Evolutionary conservation across 495 filamentous ascomycete species (phyloP), one percentile per base, ranked within the genome.

Genomic region (Melanomma pulvis-pyrius): DNA sequence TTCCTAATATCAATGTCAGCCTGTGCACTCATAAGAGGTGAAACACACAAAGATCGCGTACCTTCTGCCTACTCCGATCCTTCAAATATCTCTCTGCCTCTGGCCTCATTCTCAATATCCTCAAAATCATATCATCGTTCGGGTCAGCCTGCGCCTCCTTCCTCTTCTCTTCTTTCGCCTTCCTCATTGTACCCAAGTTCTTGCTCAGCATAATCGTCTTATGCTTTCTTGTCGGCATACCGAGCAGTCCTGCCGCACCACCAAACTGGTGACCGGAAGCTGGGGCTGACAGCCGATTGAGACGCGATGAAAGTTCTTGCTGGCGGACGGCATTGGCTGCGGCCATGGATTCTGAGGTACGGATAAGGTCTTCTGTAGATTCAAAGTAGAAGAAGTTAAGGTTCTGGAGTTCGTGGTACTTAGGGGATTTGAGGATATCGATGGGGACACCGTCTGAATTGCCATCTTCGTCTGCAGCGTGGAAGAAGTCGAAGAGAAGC

Each of bases 331-430:
- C 89, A 9, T 88, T 92, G 30, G 91, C 92, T 0, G 91, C 88
- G 15, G 93, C 94, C 90, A 99, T 99, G 52, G 90, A 85, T 77
- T 98, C 96, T 3, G 90, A 96, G 6, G 89, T 94, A 34, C 93
- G 90, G 63, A 97, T 92, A 7, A 99, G 85, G 70, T 89, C 91
- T 59, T 96, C 92, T 15, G 96, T 96, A 21, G 86, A 82, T 72
- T 98, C 93, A 75, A 93, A 93, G 80, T 99, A 98, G 83, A 98
- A 98, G 83, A 97, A 99, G 80, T 96, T 94, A 54, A 99, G 83
- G 60, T 88, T 90, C 71, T 92, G 90, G 61, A 99, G 88, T 73
- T 99, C 96, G 79, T 97, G 93, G 80, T 96, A 98, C 84, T 99
- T 99, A 68, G 94, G 91, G 58, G 90, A 94, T 77, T 92, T 96